Percentiles rank a stretch among this genome's conserved stretches.
Conservation (phyloP, 495 filamentous ascomycete species). For the Trichoderma reesei region DNA sequence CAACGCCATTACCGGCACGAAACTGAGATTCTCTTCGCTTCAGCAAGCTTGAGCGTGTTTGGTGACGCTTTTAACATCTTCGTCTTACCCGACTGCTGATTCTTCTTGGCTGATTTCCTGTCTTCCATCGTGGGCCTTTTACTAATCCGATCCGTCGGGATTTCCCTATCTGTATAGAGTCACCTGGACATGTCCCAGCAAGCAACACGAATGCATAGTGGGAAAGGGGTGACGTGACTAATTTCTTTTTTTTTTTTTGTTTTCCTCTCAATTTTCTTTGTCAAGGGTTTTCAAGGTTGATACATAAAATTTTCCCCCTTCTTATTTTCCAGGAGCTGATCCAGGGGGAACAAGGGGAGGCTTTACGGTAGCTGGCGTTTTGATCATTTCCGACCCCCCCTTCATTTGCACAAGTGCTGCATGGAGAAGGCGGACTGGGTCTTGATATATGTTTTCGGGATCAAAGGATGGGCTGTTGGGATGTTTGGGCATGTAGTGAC, state of each 20-base stretch:
- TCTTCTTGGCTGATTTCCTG: too few species aligned
- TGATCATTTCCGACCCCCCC: background rate
- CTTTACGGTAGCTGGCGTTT: background rate
- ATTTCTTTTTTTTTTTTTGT: background rate
- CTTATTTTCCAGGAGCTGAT: background rate
- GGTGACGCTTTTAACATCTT: background rate
- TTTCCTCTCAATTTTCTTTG: conserved; percentile 3
- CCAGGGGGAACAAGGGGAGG: background rate
- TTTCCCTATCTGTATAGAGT: conserved; percentile 16
- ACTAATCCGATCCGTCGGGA: conserved; percentile 9
- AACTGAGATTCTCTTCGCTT: background rate
- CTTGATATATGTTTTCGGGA: background rate
- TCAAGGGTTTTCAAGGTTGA: background rate
- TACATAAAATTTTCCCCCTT: background rate
- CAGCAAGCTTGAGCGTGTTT: background rate
- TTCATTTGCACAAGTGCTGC: background rate
- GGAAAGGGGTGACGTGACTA: conserved; percentile 14
- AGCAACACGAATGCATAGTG: conserved; percentile 19
- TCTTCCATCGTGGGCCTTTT: background rate
- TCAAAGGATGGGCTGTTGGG: background rate
- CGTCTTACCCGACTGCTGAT: background rate
- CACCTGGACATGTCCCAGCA: background rate
- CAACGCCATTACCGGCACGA: background rate
- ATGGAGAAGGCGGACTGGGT: background rate
- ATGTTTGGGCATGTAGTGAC: too few species aligned